These are phyloP conservation scores for Boletus pseudopeckii DNA, from an alignment of 768 basidiomycete species.

Conservation along the genomic window DNA sequence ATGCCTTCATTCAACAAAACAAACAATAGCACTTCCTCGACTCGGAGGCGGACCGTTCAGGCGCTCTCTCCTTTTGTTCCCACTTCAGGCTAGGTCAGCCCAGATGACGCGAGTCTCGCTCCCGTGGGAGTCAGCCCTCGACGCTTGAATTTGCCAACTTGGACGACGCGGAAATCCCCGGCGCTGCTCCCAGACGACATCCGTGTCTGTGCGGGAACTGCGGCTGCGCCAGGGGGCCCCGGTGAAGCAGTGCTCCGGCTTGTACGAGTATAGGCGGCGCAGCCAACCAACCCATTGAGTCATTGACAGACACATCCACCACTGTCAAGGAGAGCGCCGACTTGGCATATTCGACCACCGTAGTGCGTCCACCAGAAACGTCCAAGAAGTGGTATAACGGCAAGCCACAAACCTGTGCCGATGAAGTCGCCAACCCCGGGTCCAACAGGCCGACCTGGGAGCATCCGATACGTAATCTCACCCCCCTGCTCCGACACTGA, in stretches of 20 bases:
- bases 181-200: no score
- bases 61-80: background rate
- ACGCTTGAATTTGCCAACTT: conserved; percentile 1
- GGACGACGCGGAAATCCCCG: background rate
- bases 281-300: no score
- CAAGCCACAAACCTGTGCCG: conserved; percentile 30
- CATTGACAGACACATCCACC: no score
- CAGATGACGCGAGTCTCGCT: no score
- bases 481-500: conserved; percentile 42
- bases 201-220: background rate
- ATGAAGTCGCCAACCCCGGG: conserved; percentile 16
- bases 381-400: background rate
- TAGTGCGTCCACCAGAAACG: background rate
- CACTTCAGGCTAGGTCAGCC: background rate
- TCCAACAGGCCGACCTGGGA: conserved; percentile 36
- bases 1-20: background rate
- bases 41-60: conserved; percentile 4
- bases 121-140: background rate
- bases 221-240: background rate
- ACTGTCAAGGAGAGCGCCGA: no score
- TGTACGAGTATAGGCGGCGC: conserved; percentile 9
- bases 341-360: background rate
- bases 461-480: conserved; percentile 41
- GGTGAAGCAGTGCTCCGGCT: conserved; percentile 5
- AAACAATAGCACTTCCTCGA: background rate